Evolutionary conservation across 495 filamentous ascomycete species (phyloP), one percentile per base, ranked within the genome.

Genomic region (Talaromyces ruber): DNA sequence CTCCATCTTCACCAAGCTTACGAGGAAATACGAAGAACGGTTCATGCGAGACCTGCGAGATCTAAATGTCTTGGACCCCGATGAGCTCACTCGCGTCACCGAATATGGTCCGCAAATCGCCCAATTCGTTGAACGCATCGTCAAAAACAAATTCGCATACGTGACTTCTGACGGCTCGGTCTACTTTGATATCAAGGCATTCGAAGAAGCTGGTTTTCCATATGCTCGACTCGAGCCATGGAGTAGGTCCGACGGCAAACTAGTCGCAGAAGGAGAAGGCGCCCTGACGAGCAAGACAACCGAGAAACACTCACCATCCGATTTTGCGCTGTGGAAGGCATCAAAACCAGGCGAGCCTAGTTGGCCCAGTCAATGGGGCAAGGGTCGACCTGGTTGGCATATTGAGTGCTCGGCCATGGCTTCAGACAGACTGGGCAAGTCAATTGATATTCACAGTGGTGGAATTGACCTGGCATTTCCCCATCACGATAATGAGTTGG

Each of bases 341-440:
- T 92, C 87, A 0, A 97, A 95, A 74, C 84, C 89, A 4, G 93
- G 94, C 39, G 94, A 98, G 77, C 94, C 94, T 1, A 88, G 82
- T 63, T 98, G 94, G 94, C 75, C 84, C 11, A 91, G 86, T 66
- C 82, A 82, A 5, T 98, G 94, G 93, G 92, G 93, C 8, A 78
- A 83, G 53, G 93, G 93, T 26, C 81, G 94, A 21, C 94, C 94
- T 0, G 94, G 94, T 16, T 97, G 92, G 94, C 94, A 98, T 72
- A 97, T 98, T 64, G 93, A 98, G 77, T 98, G 94, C 84, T 94
- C 89, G 1, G 93, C 91, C 2, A 98, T 98, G 94, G 92, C 93
- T 1, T 92, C 88, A 2, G 88, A 91, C 60, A 84, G 89, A 32
- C 79, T 98, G 5, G 94, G 93, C 7, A 77, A 84, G 47, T 77